Percentiles rank a stretch among this genome's conserved stretches.
phyloP scores from a whole-genome alignment of 1,139 yeast genomes.

The Spencermartinsiella ligniputridi region DNA sequence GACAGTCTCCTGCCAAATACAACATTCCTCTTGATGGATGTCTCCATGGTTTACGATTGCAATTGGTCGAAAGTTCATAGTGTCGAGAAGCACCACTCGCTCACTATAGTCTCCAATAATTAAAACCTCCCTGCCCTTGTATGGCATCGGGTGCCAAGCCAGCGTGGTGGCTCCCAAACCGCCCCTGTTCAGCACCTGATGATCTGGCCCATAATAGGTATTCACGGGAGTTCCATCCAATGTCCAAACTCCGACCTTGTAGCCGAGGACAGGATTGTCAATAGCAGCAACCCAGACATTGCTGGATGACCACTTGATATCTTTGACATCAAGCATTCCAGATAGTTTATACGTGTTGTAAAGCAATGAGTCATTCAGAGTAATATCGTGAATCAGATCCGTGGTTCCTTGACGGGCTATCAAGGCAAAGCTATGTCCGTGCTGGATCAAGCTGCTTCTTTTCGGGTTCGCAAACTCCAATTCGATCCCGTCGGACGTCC shows the following conservation, averaged over 20 bases:
- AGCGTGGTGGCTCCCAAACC: conserved; percentile 17
- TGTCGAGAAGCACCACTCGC: conserved; percentile 16
- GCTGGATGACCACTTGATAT: conserved; percentile 22
- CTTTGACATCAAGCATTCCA: conserved; percentile 21
- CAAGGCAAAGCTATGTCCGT: conserved; percentile 12
- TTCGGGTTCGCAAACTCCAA: conserved; percentile 19
- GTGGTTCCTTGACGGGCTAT: conserved; percentile 17
- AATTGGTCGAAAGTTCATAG: conserved; percentile 16
- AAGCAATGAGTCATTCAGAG: conserved; percentile 3
- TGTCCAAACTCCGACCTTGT: conserved; percentile 22
- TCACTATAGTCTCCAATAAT: conserved; percentile 24
- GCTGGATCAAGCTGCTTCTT: conserved; percentile 9
- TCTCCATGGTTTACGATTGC: conserved; percentile 21
- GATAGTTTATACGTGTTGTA: conserved; percentile 10
- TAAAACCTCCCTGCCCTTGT: conserved; percentile 15
- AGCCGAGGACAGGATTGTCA: conserved; percentile 26
- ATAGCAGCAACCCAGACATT: conserved; percentile 25
- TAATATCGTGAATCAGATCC: conserved; percentile 15
- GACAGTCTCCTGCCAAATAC: conserved; percentile 1
- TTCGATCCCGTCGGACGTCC: conserved; percentile 24
- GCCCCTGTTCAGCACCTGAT: conserved; percentile 9
- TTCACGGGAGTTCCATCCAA: conserved; percentile 19
- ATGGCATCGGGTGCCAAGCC: conserved; percentile 15
- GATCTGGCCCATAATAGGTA: conserved; percentile 17
- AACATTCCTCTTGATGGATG: conserved; percentile 15